phyloP scores from a whole-genome alignment of 2,329 filamentous ascomycete genomes.

The Cryphonectria nitschkei region DNA sequence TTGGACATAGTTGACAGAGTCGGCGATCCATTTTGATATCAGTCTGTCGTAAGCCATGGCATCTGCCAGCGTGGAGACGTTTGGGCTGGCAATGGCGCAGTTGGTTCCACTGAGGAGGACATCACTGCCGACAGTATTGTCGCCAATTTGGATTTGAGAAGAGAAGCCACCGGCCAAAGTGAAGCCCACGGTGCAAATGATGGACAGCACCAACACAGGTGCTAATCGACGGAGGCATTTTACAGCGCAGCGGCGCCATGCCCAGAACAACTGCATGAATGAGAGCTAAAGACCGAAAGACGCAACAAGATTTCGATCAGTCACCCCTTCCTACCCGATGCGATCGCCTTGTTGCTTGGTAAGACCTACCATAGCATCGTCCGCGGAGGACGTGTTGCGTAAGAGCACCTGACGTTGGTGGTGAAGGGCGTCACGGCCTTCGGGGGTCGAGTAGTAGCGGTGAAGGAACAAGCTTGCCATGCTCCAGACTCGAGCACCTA shows the following conservation, averaged over 20 bases:
- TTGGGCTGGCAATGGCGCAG: background rate
- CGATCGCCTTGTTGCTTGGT: background rate
- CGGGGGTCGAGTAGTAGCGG: conserved; percentile 28
- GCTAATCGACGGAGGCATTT: background rate
- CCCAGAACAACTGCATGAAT: conserved; percentile 2
- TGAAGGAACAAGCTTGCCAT: conserved; percentile 33
- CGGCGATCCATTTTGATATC: background rate
- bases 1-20: conserved; percentile 26
- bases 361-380: background rate
- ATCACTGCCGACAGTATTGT: background rate
- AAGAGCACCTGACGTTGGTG: conserved; percentile 35
- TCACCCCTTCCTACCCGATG: background rate
- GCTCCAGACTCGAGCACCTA: conserved; percentile 34
- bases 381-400: conserved; percentile 6
- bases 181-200: conserved; percentile 12
- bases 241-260: conserved; percentile 7
- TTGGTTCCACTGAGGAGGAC: conserved; percentile 26
- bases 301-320: background rate
- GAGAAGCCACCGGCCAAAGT: conserved; percentile 19
- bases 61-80: background rate
- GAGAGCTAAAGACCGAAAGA: background rate
- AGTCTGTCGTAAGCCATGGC: background rate
- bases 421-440: conserved; percentile 33
- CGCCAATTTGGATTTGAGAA: conserved; percentile 10
- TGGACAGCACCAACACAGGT: background rate